Percentiles rank a stretch among this genome's conserved stretches.
These are phyloP conservation scores for Colletotrichum sp. DNA, from an alignment of 2,329 filamentous ascomycete genomes.

Conservation along the genomic window DNA sequence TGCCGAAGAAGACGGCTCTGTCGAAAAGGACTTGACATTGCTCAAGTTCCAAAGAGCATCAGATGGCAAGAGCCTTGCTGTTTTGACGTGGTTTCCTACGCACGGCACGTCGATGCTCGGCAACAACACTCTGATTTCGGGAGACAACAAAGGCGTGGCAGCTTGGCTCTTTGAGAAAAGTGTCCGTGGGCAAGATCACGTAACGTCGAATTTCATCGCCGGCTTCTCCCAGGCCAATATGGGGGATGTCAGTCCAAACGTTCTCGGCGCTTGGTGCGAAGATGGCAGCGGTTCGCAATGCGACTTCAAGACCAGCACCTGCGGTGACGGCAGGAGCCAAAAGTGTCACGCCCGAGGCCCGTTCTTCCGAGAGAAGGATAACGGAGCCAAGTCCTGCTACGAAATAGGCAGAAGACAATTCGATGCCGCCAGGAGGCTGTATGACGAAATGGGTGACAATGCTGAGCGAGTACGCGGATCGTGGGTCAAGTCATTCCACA, in stretches of 20 bases:
- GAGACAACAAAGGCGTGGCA: constrained; percentile 93
- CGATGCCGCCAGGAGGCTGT: constrained; percentile 58
- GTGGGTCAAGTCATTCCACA: constrained; percentile 79
- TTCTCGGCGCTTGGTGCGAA: constrained; percentile 84
- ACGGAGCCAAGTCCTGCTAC: constrained; percentile 76
- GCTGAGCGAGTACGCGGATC: constrained; percentile 62
- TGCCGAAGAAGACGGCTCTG: constrained; percentile 41
- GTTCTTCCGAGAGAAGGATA: constrained; percentile 67
- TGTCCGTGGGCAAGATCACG: constrained; percentile 55
- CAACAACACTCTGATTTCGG: constrained; percentile 87
- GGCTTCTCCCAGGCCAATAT: constrained; percentile 93
- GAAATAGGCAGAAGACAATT: constrained; percentile 76
- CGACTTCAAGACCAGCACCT: constrained; percentile 80
- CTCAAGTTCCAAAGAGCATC: constrained; percentile 74
- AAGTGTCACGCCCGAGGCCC: constrained; percentile 76
- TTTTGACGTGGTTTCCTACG: constrained; percentile 88
- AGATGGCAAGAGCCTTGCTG: constrained; percentile 76
- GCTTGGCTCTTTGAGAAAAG: constrained; percentile 82
- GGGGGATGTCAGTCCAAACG: constrained; percentile 87
- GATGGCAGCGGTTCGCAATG: constrained; percentile 75
- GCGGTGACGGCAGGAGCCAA: constrained; percentile 68
- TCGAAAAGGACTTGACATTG: constrained; percentile 69
- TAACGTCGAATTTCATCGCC: constrained; percentile 75
- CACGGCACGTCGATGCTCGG: constrained; percentile 90
- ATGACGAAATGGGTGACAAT: constrained; percentile 27